Base-by-base conservation (phyloP, 2,329 filamentous ascomycete species). In the Ophiostoma quercus region DNA sequence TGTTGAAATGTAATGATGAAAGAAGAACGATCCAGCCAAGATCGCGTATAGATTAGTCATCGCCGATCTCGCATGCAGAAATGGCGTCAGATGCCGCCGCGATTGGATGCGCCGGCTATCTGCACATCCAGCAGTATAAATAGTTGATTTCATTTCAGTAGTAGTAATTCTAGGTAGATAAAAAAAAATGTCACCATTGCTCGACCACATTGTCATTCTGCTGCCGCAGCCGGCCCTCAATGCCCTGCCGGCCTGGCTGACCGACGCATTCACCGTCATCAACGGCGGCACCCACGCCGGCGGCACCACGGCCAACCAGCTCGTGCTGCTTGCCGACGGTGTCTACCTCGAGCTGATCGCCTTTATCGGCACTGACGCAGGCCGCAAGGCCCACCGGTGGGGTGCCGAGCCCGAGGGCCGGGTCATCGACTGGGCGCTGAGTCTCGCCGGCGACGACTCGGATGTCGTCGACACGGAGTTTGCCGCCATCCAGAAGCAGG, bases 141-240 rank as follows among this genome's bases (percentile, higher is more conserved):
- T n/a, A n/a, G n/a, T n/a, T n/a, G n/a, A n/a, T n/a, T n/a, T n/a
- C n/a, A n/a, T n/a, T n/a, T n/a, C n/a, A n/a, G n/a, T n/a, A n/a
- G n/a, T n/a, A n/a, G n/a, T n/a, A n/a, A n/a, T n/a, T n/a, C n/a
- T n/a, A n/a, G n/a, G n/a, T n/a, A n/a, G n/a, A n/a, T n/a, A n/a
- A n/a, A n/a, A n/a, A n/a, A n/a, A 57, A 12, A 71, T 71, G 70
- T 43, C 34, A 2, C 79, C 78, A 34, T 75, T 78, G 8, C 76
- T 90, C 16, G 88, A 91, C 77, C 88, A 91, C 75, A 82, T 90
- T 69, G 85, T 90, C 72, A 80, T 91, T 69, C 82, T 90, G 2
- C 78, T 90, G 3, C 84, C 88, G 0, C 80, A 84, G 72, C 72
- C 77, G 2, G 80, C 82, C 29, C 78, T 88, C 4, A 73, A 77